phyloP scores from a whole-genome alignment of 2,329 filamentous ascomycete genomes.

The Colletotrichum limetticola region DNA sequence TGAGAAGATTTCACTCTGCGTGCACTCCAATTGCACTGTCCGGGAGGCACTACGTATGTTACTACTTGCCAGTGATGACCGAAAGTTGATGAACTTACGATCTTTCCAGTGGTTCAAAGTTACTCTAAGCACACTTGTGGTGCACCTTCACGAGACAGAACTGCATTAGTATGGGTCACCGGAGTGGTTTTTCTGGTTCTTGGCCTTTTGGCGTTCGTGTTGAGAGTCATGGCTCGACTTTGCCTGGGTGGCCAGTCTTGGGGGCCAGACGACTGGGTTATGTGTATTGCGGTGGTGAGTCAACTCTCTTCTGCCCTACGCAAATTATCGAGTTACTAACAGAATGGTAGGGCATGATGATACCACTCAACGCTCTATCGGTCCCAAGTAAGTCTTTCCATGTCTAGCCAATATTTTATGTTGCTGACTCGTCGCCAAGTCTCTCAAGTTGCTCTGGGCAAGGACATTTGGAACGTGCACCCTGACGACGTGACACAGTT shows the following conservation, averaged over 20 bases:
- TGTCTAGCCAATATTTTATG: not conserved
- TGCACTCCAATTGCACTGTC: slow-evolving; percentile 34
- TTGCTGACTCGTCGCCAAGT: slow-evolving; percentile 40
- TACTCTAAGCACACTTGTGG: slow-evolving; percentile 42
- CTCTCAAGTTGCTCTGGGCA: slow-evolving; percentile 44
- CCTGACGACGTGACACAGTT: slow-evolving; percentile 40
- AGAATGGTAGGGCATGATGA: slow-evolving; percentile 20
- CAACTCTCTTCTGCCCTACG: not conserved
- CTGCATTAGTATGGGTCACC: slow-evolving; percentile 39
- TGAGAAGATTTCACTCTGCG: slow-evolving; percentile 36
- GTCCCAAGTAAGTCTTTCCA: not conserved
- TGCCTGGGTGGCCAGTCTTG: slow-evolving; percentile 40
- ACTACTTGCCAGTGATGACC: not conserved
- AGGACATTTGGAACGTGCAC: slow-evolving; percentile 50
- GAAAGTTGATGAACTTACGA: not conserved
- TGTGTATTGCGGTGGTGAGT: slow-evolving; percentile 46
- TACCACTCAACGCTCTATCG: slow-evolving; percentile 22
- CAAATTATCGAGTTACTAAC: slow-evolving; percentile 16
- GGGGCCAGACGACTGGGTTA: slow-evolving; percentile 53
- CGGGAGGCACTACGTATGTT: slow-evolving; percentile 32
- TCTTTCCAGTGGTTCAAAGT: slow-evolving; percentile 7
- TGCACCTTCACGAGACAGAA: slow-evolving; percentile 40
- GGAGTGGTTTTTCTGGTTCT: slow-evolving; percentile 41
- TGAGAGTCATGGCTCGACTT: slow-evolving; percentile 43
- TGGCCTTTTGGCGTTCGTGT: slow-evolving; percentile 43